A percentile compares a stretch with the other conserved stretches of the same genome.
phyloP scores from a whole-genome alignment of 805 yeast species.

The Myxozyma neotropica region DNA sequence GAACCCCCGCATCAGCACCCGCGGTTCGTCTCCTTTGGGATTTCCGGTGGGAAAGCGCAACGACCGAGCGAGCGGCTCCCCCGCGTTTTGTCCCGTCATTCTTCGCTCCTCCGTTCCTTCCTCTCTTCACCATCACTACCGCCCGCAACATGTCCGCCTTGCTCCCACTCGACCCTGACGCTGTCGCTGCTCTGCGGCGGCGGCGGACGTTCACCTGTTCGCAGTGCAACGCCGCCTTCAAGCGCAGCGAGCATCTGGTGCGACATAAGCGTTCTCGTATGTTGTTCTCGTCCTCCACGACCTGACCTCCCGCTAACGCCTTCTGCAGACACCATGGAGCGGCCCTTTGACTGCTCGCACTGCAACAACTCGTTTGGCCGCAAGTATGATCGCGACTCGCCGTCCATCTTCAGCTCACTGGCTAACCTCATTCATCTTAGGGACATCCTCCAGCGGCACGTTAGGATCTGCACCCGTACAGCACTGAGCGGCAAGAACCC shows the following conservation, averaged over 20 bases:
- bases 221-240: conserved; percentile 22
- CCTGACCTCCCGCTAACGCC: no score
- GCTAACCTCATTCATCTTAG: background rate
- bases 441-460: conserved; percentile 11
- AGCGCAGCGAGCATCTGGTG: conserved; percentile 48
- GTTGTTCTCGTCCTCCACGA: background rate
- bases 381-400: no score
- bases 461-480: conserved; percentile 1
- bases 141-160: background rate
- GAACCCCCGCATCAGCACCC: no score
- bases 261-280: conserved; percentile 66
- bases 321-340: conserved; percentile 59
- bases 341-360: conserved; percentile 57
- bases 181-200: no score
- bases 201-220: conserved; percentile 1
- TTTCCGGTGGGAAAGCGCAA: no score
- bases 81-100: conserved; percentile 2
- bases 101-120: background rate
- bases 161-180: no score
- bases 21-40: no score
- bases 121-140: background rate
- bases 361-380: conserved; percentile 30
- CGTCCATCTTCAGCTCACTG: no score
- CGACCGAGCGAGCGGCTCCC: conserved; percentile 6
- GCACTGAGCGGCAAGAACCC: background rate